Conservation (phyloP, 495 filamentous ascomycete genomes). For the Xylaria sp. region DNA sequence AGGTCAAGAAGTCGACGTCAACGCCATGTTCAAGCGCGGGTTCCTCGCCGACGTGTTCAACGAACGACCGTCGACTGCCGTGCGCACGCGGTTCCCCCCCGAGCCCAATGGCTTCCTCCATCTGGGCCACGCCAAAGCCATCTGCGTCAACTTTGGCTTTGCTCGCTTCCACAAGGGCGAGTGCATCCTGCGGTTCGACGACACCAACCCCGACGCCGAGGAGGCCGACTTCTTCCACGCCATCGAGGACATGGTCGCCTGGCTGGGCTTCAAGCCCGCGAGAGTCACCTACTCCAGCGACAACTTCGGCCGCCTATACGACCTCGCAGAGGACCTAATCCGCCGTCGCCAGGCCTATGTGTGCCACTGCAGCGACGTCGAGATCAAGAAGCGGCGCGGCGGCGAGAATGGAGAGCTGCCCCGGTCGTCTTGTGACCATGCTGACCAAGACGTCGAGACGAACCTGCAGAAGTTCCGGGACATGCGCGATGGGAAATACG, state of each 20-base stretch:
- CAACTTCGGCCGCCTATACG: constrained; percentile 45
- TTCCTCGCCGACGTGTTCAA: neutral
- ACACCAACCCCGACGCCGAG: constrained; percentile 82
- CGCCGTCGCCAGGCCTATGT: constrained; percentile 78
- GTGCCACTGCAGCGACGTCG: constrained; percentile 54
- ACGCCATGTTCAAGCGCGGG: constrained; percentile 9
- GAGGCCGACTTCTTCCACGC: constrained; percentile 75
- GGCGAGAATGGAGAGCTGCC: constrained; percentile 8
- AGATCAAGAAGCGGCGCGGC: constrained; percentile 8
- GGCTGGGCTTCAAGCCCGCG: constrained; percentile 78
- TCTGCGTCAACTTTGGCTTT: constrained; percentile 9
- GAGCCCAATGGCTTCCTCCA: constrained; percentile 7
- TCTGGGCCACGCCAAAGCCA: constrained; percentile 1
- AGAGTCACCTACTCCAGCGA: constrained; percentile 77
- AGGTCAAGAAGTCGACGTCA: neutral
- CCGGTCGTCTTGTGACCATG: neutral
- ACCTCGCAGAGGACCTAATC: constrained; percentile 4
- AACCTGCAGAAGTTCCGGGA: neutral
- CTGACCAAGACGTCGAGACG: neutral
- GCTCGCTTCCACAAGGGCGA: neutral
- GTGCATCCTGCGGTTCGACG: constrained; percentile 62
- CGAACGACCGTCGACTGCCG: neutral
- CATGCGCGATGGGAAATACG: constrained; percentile 9
- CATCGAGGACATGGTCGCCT: constrained; percentile 75
- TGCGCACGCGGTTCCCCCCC: neutral